phyloP scores from a whole-genome alignment of 768 basidiomycete genomes.

The Termitomyces sp. region DNA sequence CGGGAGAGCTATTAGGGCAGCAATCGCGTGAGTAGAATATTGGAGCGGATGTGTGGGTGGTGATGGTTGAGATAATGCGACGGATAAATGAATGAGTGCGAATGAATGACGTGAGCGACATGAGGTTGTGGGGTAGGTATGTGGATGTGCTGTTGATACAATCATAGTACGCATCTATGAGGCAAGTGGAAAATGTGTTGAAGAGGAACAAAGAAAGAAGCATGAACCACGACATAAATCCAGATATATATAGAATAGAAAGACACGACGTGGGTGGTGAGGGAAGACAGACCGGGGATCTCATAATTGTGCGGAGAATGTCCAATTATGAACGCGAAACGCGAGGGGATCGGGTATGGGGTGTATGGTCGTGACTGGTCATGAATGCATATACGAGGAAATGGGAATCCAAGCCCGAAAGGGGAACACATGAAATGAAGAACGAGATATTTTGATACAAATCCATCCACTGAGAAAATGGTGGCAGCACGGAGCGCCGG shows the following conservation, averaged over 20 bases:
- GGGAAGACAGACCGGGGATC: not conserved
- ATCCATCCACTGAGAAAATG: slow-evolving; percentile 1
- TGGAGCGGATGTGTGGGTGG: not conserved
- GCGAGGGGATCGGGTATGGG: not conserved
- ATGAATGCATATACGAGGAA: not conserved
- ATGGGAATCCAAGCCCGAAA: not conserved
- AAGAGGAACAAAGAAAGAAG: not conserved
- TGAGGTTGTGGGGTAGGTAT: not conserved
- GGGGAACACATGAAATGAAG: not conserved
- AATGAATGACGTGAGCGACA: not conserved
- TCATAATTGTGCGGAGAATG: slow-evolving; percentile 2
- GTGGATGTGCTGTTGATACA: slow-evolving; percentile 10
- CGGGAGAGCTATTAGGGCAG: not conserved
- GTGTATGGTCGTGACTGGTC: slow-evolving; percentile 1
- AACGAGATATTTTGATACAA: not conserved
- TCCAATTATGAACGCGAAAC: slow-evolving; percentile 3
- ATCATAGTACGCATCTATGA: slow-evolving; percentile 15
- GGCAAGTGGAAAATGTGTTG: not conserved
- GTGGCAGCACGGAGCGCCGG: not conserved
- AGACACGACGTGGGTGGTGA: not conserved
- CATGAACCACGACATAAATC: not conserved
- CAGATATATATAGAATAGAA: slow-evolving; percentile 3
- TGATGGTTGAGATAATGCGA: not conserved
- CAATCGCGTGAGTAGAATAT: not conserved
- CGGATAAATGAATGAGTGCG: not conserved